Base-by-base conservation (phyloP, 1,284 basidiomycete species). In the Apiotrichum gamsii region DNA sequence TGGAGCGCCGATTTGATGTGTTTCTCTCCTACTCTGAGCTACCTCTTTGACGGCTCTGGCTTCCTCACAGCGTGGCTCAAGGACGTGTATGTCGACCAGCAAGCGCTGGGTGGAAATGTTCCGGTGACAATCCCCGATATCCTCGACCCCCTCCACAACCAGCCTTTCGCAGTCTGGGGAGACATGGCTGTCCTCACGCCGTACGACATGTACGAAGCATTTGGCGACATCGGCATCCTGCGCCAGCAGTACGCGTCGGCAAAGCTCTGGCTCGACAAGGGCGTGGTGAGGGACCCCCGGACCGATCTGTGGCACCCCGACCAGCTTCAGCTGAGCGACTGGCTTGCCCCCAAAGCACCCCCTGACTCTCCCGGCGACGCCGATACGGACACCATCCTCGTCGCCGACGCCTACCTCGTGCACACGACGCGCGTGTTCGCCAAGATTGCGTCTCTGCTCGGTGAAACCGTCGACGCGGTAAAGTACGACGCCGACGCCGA, bases 291-390 rank as follows among this genome's bases (percentile, higher is more conserved):
- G 8, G 48, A 45, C 28, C 25, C 25, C 6, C 25, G 25, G 8
- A 28, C 25, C 25, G 8, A 28, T 6, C 11, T 28, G 25, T 28
- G 25, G 25, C 25, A 28, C 11, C 25, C 25, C 25, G 25, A 28
- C 11, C 25, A 28, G 11, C 25, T 6, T 6, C 59, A 61, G 44
- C 54, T 52, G 25, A 61, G 54, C 1, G 65, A 67, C 45, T 67
- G 65, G 64, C 54, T 68, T 15, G 64, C 64, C 36, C 65, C 65
- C 1, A 48, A 48, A 14, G 63, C 65, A 0, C 61, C 64, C 9
- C 61, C 59, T 6, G 52, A 59, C 5, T 14, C 6, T 14, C 20
- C 35, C 20, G 35, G 18, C 5, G 23, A 45, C 42, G 51, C 55
- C 2, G 53, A 45, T 0, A 70, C 63, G 16, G 64, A 70, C 42